Conservation (phyloP, 192 early-diverging fungal genomes). For the Linnemannia hyalina region DNA sequence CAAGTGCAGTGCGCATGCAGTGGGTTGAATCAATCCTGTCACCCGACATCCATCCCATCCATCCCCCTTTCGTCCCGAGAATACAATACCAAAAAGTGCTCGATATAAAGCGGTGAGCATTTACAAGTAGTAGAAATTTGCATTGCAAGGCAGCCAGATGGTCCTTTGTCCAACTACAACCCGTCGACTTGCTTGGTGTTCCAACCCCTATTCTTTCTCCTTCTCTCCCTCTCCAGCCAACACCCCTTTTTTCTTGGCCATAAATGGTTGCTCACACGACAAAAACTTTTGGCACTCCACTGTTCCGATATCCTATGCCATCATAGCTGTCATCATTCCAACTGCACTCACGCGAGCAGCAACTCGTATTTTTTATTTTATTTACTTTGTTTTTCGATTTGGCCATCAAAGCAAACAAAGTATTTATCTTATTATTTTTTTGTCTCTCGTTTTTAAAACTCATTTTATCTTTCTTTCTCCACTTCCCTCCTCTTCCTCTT, state of each 20-base stretch:
- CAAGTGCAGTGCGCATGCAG: no score
- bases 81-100: no score
- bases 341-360: not conserved
- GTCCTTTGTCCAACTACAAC: constrained; percentile 3
- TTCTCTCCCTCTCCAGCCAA: not conserved
- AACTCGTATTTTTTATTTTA: not conserved
- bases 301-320: not conserved
- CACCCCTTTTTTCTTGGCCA: not conserved
- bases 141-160: not conserved
- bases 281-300: not conserved
- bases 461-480: not conserved
- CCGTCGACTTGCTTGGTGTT: constrained; percentile 1
- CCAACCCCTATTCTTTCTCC: constrained; percentile 12
- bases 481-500: not conserved
- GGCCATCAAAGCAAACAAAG: not conserved
- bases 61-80: no score
- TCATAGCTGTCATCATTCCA: not conserved
- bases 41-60: no score
- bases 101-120: no score
- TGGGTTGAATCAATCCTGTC: no score
- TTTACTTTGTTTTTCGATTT: constrained; percentile 1
- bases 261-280: constrained; percentile 7
- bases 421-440: not conserved
- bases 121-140: no score
- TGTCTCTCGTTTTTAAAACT: not conserved